Conservation (phyloP, 768 basidiomycete genomes). For the Tulasnella sp. region DNA sequence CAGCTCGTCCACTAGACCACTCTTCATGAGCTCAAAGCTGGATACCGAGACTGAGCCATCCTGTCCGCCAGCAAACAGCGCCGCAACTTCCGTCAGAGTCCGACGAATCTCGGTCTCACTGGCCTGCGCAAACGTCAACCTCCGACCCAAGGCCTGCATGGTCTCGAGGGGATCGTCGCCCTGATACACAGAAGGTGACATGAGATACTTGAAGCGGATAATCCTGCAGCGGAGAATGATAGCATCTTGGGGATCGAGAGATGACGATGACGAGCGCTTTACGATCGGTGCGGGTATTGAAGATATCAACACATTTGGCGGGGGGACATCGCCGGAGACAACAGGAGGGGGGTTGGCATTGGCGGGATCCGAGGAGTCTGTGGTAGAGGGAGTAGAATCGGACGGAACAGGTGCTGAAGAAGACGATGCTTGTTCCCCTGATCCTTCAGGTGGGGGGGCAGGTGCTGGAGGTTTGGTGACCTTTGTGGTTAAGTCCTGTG, state of each 20-base stretch:
- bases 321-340: conserved; percentile 50
- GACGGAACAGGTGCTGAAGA: conserved; percentile 1
- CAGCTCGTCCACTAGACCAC: conserved; percentile 80
- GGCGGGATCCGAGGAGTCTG: neutral
- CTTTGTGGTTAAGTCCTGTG: conserved; percentile 41
- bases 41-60: conserved; percentile 57
- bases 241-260: conserved; percentile 76
- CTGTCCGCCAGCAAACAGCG: conserved; percentile 46
- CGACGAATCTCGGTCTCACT: conserved; percentile 52
- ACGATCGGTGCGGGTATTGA: neutral
- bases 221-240: conserved; percentile 86
- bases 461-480: conserved; percentile 1
- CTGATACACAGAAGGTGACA: conserved; percentile 26
- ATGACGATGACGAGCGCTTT: conserved; percentile 38
- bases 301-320: conserved; percentile 22
- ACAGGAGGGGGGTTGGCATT: conserved; percentile 31
- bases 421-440: neutral
- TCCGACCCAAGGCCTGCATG: conserved; percentile 50
- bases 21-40: conserved; percentile 90
- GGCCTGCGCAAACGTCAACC: conserved; percentile 41
- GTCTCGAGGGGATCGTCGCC: conserved; percentile 47
- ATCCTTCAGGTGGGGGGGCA: neutral
- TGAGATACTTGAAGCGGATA: conserved; percentile 69
- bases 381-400: neutral
- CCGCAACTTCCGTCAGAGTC: conserved; percentile 61